Base-by-base conservation (phyloP, 228 moss, liverwort and hornwort genomes). In the Sphagnum fallax region DNA sequence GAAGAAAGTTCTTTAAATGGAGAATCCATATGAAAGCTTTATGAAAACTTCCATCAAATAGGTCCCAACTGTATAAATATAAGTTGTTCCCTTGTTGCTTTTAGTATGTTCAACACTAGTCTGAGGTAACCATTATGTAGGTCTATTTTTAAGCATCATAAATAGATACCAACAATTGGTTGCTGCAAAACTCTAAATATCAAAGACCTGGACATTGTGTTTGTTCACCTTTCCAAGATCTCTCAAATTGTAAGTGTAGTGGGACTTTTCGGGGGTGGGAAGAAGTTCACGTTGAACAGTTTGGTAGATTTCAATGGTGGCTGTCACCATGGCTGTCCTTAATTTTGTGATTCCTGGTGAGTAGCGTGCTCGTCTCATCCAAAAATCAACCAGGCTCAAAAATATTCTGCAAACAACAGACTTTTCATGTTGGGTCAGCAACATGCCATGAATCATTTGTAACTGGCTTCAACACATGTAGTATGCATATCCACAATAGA, bases 251-350 rank as follows among this genome's bases (percentile, higher is more conserved):
- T 87, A 94, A 5, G 89, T 91, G n/a, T 94, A 94, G 68, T 94
- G 94, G 4, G 94, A 91, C 74, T 94, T 94, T 77, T 91, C 91
- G 6, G 94, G 94, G 16, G 94, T 94, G 47, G 94, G 94, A 73
- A 94, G 91, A 6, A 94, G 72, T 71, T 94, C 88, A 12, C 67
- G 73, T 78, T 91, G 91, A 6, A 91, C 86, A 47, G 74, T 64
- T 75, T 94, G 89, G 12, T 88, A 94, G 58, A 94, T 94, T 55
- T 94, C 94, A 74, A 94, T 89, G 6, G 94, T 94, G 52, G 91
- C 89, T 1, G 81, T 75, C 2, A 94, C 94, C 77, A 94, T 78
- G 10, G 93, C 66, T 4, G 80, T 76, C 13, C 75, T 71, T 5
- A 94, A 6, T 66, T 94, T 94, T 75, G 87, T 65, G 16, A 90